These are phyloP conservation scores for Solanum hybrid DNA, from an alignment of 305 asterid species.

Conservation along the genomic window DNA sequence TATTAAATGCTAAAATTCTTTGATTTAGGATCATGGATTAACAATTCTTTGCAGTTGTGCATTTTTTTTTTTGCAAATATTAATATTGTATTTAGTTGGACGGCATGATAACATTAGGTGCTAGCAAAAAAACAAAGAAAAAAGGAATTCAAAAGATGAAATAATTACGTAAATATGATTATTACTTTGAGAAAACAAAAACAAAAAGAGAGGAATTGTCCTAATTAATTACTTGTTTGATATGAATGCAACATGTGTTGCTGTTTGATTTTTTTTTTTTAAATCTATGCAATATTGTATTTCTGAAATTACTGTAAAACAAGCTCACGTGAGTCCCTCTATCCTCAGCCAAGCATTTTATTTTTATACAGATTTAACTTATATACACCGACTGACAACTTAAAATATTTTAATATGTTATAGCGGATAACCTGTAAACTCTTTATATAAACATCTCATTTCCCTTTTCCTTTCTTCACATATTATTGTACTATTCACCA, in stretches of 20 bases:
- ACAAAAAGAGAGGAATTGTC: not conserved
- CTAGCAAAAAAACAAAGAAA: not conserved
- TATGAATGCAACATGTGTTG: not conserved
- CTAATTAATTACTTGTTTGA: not conserved
- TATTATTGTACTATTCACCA: constrained; percentile 7
- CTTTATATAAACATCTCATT: constrained; percentile 20
- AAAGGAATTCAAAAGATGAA: not conserved
- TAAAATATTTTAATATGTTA: not conserved
- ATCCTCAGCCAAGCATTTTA: not conserved
- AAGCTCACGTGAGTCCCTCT: not conserved
- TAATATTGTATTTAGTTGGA: not conserved
- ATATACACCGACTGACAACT: accelerated
- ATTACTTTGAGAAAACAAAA: not conserved
- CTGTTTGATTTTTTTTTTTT: too few species aligned
- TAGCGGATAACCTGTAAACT: not conserved
- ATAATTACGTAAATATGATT: not conserved
- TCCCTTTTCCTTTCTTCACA: constrained; percentile 6
- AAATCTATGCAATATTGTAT: not conserved
- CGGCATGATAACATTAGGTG: not conserved
- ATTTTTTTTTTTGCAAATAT: not conserved
- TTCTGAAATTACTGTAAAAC: not conserved
- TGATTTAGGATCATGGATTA: not conserved
- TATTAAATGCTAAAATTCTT: not conserved
- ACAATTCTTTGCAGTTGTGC: not conserved
- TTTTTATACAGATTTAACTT: not conserved